phyloP scores from a whole-genome alignment of 208 protist genomes.

The Balamuthia mandrillaris region DNA sequence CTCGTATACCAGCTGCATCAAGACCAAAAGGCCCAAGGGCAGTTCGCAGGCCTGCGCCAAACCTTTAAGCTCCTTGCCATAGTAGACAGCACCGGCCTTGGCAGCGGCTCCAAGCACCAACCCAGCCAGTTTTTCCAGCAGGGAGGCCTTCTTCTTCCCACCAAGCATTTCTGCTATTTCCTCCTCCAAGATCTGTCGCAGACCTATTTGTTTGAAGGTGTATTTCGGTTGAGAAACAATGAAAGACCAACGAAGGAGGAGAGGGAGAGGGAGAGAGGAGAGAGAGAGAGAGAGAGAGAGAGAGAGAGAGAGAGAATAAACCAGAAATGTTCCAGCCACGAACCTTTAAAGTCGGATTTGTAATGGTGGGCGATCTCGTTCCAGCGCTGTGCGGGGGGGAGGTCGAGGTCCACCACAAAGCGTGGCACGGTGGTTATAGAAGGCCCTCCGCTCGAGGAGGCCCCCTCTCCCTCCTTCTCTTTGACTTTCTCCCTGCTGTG shows the following conservation, averaged over 20 bases:
- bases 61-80: constrained; percentile 23
- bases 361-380: neutral
- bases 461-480: too few relatives aligned
- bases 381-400: neutral
- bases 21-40: constrained; percentile 38
- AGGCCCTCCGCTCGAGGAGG: too few relatives aligned
- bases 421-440: neutral
- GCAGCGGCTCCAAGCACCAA: neutral
- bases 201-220: too few relatives aligned
- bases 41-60: constrained; percentile 8
- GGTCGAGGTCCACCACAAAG: constrained; percentile 10
- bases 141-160: neutral
- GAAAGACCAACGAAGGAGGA: too few relatives aligned
- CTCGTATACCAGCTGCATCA: constrained; percentile 44
- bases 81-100: constrained; percentile 9
- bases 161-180: too few relatives aligned
- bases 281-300: too few relatives aligned
- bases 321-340: neutral
- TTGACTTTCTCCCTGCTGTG: too few relatives aligned
- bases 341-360: neutral
- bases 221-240: too few relatives aligned
- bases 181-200: too few relatives aligned
- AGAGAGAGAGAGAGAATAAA: neutral
- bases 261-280: too few relatives aligned
- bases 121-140: neutral